These are phyloP conservation scores for Rickenella mellea DNA, from an alignment of 768 basidiomycete species.

Conservation along the genomic window DNA sequence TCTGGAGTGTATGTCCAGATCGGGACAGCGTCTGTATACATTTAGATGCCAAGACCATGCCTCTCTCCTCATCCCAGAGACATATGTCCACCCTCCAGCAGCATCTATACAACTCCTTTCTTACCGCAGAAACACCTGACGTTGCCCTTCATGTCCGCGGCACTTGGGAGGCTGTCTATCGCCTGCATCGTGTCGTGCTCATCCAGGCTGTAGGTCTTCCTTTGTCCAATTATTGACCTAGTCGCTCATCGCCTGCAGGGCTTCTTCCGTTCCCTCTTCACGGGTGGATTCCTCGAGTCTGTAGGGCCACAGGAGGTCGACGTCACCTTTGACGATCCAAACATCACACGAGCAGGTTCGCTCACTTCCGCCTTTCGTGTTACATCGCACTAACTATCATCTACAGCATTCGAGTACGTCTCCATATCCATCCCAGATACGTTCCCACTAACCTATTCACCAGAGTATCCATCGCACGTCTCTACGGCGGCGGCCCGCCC, in stretches of 20 bases:
- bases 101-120: constrained; percentile 70
- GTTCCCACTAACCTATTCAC: constrained; percentile 7
- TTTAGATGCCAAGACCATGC: no score
- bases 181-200: constrained; percentile 75
- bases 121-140: constrained; percentile 67
- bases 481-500: constrained; percentile 80
- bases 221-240: no score
- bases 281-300: constrained; percentile 67
- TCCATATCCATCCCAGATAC: not conserved
- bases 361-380: not conserved
- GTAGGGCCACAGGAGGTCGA: constrained; percentile 37
- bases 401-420: constrained; percentile 80
- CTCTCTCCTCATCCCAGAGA: no score
- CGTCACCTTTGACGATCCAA: constrained; percentile 72
- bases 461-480: constrained; percentile 76
- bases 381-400: constrained; percentile 5
- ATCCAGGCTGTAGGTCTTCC: constrained; percentile 62
- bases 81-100: no score
- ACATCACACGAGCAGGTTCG: constrained; percentile 81
- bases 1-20: no score
- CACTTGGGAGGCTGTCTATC: constrained; percentile 66
- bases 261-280: constrained; percentile 85
- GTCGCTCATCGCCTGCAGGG: constrained; percentile 35
- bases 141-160: constrained; percentile 62
- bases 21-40: no score